Conservation (phyloP, 495 filamentous ascomycete species). For the Evansstolkia leycettana region DNA sequence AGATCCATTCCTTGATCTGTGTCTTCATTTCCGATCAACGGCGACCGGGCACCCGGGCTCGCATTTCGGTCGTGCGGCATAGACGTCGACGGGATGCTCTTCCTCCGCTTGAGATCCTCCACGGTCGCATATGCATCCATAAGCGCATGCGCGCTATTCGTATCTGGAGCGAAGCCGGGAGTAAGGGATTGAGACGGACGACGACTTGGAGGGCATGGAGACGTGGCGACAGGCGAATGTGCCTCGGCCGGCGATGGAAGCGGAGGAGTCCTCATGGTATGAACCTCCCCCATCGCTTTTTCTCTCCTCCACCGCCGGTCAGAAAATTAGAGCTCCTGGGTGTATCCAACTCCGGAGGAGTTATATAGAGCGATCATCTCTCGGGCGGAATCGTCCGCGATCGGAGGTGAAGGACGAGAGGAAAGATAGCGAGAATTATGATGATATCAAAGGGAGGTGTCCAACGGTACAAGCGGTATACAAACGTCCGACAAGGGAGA, state of each 20-base stretch:
- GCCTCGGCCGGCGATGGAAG: conserved; percentile 32
- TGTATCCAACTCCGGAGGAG: conserved; percentile 21
- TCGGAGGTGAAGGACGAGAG: conserved; percentile 1
- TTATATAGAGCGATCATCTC: conserved; percentile 22
- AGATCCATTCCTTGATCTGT: conserved; percentile 3
- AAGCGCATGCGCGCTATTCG: too few relatives aligned
- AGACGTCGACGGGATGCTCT: too few relatives aligned
- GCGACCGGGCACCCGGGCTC: too few relatives aligned
- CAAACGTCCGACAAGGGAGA: not conserved
- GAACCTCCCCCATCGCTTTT: conserved; percentile 29
- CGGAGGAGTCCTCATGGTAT: conserved; percentile 29
- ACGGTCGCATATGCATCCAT: too few relatives aligned
- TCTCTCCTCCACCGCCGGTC: conserved; percentile 23
- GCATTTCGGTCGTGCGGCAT: too few relatives aligned
- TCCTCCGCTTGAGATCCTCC: too few relatives aligned
- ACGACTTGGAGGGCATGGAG: conserved; percentile 14
- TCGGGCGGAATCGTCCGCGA: conserved; percentile 20
- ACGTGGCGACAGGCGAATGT: conserved; percentile 12
- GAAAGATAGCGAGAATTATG: conserved; percentile 3
- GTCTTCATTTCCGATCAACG: conserved; percentile 6
- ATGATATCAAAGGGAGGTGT: conserved; percentile 1
- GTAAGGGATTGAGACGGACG: conserved; percentile 14
- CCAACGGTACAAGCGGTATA: not conserved
- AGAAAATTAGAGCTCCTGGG: conserved; percentile 22
- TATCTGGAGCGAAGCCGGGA: not conserved